phyloP scores from a whole-genome alignment of 768 basidiomycete species.

The Chalciporus piperatus region DNA sequence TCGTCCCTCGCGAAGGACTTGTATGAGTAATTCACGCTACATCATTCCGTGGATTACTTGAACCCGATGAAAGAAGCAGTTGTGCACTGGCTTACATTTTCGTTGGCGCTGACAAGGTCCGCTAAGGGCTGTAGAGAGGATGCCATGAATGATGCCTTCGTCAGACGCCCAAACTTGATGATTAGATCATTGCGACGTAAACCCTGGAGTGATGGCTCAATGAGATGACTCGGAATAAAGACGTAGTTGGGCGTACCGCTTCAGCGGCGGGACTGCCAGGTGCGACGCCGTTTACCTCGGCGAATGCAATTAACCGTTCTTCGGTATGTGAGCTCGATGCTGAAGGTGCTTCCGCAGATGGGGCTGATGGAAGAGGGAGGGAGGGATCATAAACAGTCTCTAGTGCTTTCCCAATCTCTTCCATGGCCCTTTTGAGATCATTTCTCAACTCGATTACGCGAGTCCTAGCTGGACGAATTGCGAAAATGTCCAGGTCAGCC shows the following conservation, averaged over 20 bases:
- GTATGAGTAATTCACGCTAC: constrained; percentile 59
- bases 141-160: constrained; percentile 47
- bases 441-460: constrained; percentile 81
- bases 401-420: constrained; percentile 64
- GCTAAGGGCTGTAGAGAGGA: constrained; percentile 68
- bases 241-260: constrained; percentile 53
- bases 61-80: not conserved
- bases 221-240: not conserved
- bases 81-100: constrained; percentile 57
- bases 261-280: constrained; percentile 78
- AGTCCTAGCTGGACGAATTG: constrained; percentile 70
- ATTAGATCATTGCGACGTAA: constrained; percentile 68
- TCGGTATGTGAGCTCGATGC: constrained; percentile 15
- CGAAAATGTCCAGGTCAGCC: constrained; percentile 80
- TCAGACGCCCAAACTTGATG: constrained; percentile 68
- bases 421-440: constrained; percentile 65
- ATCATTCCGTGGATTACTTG: constrained; percentile 4
- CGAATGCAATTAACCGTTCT: constrained; percentile 52
- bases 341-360: constrained; percentile 26
- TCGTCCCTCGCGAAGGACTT: constrained; percentile 51
- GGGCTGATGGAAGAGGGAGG: constrained; percentile 8
- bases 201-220: constrained; percentile 43
- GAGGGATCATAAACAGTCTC: constrained; percentile 63
- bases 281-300: constrained; percentile 78
- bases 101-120: constrained; percentile 67